Base-by-base conservation (phyloP, 495 filamentous ascomycete species). In the Neurospora sp. region DNA sequence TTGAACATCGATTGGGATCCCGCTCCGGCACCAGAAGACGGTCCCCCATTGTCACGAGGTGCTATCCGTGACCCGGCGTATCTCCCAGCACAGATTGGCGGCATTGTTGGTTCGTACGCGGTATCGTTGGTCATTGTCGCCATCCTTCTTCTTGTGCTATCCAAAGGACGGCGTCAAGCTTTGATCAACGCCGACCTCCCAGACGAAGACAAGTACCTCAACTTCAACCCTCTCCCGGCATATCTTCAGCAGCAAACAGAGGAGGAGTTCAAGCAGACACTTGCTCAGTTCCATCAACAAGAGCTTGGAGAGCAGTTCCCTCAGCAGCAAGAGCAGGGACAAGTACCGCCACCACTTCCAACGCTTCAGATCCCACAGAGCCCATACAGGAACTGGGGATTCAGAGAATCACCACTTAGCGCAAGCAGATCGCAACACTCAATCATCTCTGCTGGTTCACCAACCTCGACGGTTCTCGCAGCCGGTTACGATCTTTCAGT, bases 21-120 rank as follows among this genome's bases (percentile, higher is more conserved):
- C 12, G 84, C 90, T 20, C 88, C 88, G 39, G 77, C 88, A 27
- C 86, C 89, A 72, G 86, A 88, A 75, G 81, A 90, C 78, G 88
- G 86, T 1, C 85, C 88, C 69, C 85, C 89, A 16, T 73, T 87
- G 9, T 88, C 89, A n/a, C 78, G 76, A 40, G 79, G 81, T 73
- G 89, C 89, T 31, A 73, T 86, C 54, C 84, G 88, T 72, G 86
- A 94, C 77, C 84, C 84, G 69, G 78, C 85, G 20, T 88, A 88
- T 40, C 88, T 96, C 10, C 92, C 91, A 18, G 87, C 88, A 37
- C 89, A 96, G 81, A 89, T 96, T 78, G 91, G 90, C 62, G 92
- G 89, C 75, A 92, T 97, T 73, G 88, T 92, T 42, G 93, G 89
- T 71, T 90, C 91, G 73, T 97, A 96, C 87, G 85, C 92, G 73